A percentile compares a stretch with the other conserved stretches of the same genome.
phyloP scores from a whole-genome alignment of 371 early-diverging fungal genomes.

The Apophysomyces elegans region DNA sequence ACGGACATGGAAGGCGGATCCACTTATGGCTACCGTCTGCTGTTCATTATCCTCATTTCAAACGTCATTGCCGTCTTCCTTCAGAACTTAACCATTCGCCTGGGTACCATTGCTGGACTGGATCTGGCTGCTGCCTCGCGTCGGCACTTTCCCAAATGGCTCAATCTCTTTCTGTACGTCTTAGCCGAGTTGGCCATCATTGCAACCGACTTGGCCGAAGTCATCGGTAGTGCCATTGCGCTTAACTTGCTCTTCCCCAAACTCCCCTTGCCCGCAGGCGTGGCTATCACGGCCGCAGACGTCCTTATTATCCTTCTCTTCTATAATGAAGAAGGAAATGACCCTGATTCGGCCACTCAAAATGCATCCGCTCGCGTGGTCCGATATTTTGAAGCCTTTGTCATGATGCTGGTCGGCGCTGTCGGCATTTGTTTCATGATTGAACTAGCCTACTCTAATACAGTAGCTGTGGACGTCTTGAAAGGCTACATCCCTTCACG shows the following conservation, averaged over 20 bases:
- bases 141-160: conserved; percentile 54
- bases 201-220: conserved; percentile 81
- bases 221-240: conserved; percentile 86
- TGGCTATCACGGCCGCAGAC: conserved; percentile 78
- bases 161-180: conserved; percentile 68
- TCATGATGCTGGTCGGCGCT: conserved; percentile 68
- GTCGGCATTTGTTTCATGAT: conserved; percentile 76
- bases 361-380: conserved; percentile 48
- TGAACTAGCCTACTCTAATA: conserved; percentile 62
- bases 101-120: conserved; percentile 78
- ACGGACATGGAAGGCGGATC: conserved; percentile 78
- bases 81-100: conserved; percentile 76
- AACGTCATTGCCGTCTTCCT: conserved; percentile 79
- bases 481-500: conserved; percentile 70
- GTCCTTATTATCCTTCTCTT: conserved; percentile 74
- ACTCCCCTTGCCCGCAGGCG: conserved; percentile 76
- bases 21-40: conserved; percentile 71
- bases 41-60: conserved; percentile 78
- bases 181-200: conserved; percentile 79
- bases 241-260: conserved; percentile 74
- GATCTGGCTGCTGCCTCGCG: conserved; percentile 78
- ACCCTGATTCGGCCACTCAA: conserved; percentile 22
- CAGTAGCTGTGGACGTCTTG: conserved; percentile 64
- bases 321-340: conserved; percentile 58
- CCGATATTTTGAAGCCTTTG: conserved; percentile 68